A percentile compares a stretch with the other conserved stretches of the same genome.
Conservation (phyloP, 495 filamentous ascomycete species). For the Talaromyces wortmannii region DNA sequence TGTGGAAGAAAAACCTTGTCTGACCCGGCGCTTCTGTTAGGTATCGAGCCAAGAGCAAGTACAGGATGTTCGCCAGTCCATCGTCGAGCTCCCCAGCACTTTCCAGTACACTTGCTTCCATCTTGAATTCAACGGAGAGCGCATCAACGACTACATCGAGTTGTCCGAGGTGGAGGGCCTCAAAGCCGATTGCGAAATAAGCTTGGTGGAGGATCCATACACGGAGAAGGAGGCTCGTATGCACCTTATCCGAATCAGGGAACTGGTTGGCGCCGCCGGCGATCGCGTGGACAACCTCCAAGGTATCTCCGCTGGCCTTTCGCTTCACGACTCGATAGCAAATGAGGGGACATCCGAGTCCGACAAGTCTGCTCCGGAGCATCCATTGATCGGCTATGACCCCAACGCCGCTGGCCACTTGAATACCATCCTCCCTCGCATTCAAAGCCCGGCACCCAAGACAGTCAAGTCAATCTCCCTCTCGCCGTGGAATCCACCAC, state of each 20-base stretch:
- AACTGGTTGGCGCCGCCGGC: constrained; percentile 86
- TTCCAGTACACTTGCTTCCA: constrained; percentile 99
- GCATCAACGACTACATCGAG: constrained; percentile 92
- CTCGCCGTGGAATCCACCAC: constrained; percentile 94
- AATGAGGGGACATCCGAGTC: constrained; percentile 37
- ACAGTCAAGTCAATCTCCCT: constrained; percentile 82
- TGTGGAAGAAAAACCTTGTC: not conserved
- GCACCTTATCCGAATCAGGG: constrained; percentile 83
- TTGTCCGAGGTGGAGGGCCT: constrained; percentile 86
- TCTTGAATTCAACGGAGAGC: constrained; percentile 75
- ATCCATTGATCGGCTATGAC: constrained; percentile 62
- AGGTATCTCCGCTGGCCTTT: constrained; percentile 79
- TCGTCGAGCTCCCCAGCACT: constrained; percentile 87
- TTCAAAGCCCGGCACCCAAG: constrained; percentile 63
- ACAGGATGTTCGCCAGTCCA: constrained; percentile 94
- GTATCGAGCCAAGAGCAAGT: constrained; percentile 92
- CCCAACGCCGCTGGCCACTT: constrained; percentile 61
- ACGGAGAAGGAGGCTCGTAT: constrained; percentile 97
- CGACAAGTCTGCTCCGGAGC: constrained; percentile 34
- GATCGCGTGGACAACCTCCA: constrained; percentile 83
- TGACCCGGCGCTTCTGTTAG: constrained; percentile 28
- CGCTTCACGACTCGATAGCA: constrained; percentile 73
- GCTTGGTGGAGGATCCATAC: constrained; percentile 89
- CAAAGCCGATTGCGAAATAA: constrained; percentile 63
- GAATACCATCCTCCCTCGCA: constrained; percentile 61